Conservation (phyloP, 352 stramenopile species). For the Phytophthora sp. region DNA sequence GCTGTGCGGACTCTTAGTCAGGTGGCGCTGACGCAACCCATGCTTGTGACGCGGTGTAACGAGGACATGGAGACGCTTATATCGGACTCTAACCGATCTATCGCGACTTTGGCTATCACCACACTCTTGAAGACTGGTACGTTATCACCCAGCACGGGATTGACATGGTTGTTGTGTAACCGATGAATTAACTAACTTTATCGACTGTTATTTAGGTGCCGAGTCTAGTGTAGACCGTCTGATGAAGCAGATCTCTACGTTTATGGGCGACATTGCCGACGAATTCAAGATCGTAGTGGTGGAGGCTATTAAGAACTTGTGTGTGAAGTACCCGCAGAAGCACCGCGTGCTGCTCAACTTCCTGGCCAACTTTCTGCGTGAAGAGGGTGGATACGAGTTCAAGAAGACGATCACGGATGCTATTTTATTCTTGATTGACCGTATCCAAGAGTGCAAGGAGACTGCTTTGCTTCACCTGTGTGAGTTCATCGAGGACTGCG, state of each 20-base stretch:
- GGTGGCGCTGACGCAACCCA: conserved; percentile 91
- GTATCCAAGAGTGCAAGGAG: conserved; percentile 98
- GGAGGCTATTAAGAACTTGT: conserved; percentile 96
- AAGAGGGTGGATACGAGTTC: conserved; percentile 97
- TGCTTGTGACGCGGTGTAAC: conserved; percentile 98
- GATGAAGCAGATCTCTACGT: conserved; percentile 98
- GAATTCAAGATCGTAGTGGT: conserved; percentile 99
- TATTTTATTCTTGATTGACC: conserved; percentile 97
- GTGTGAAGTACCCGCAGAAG: conserved; percentile 98
- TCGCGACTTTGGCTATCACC: conserved; percentile 99
- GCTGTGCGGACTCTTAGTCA: conserved; percentile 96
- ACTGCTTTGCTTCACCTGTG: conserved; percentile 97
- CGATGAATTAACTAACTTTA: conserved; percentile 9
- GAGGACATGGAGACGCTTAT: conserved; percentile 99
- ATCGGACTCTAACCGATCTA: conserved; percentile 96
- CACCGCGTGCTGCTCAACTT: conserved; percentile 98
- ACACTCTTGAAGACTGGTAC: conserved; percentile 98
- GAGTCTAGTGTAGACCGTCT: conserved; percentile 96
- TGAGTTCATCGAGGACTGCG: conserved; percentile 99
- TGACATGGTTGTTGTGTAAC: not conserved
- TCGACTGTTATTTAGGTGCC: conserved; percentile 54
- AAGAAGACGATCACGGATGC: conserved; percentile 99
- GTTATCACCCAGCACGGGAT: not conserved
- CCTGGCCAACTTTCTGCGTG: conserved; percentile 97
- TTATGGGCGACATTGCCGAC: conserved; percentile 99